A percentile compares a stretch with the other conserved stretches of the same genome.
phyloP scores from a whole-genome alignment of 2,329 filamentous ascomycete genomes.

The Fusarium anthophilum region DNA sequence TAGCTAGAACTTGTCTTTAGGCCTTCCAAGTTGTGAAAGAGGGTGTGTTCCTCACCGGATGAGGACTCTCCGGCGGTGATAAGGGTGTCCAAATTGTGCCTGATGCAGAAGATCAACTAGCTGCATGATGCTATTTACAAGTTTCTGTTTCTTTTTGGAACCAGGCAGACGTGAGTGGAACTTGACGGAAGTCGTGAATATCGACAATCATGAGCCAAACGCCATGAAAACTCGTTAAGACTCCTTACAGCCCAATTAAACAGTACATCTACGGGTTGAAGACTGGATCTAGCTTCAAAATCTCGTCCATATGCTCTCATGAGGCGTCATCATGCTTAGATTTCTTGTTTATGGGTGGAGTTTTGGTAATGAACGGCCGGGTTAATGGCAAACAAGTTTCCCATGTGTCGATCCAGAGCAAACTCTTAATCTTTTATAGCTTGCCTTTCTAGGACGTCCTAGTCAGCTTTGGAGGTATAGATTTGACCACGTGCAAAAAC shows the following conservation, averaged over 20 bases:
- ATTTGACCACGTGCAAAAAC: background rate
- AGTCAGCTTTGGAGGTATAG: background rate
- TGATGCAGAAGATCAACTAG: background rate
- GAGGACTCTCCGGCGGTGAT: background rate
- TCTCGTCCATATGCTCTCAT: background rate
- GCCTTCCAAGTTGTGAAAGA: background rate
- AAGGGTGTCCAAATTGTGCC: background rate
- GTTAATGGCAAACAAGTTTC: background rate
- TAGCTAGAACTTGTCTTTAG: background rate
- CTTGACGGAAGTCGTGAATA: background rate
- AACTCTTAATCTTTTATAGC: background rate
- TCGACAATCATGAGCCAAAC: background rate
- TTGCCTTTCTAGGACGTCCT: rapidly evolving
- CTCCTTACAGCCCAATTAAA: background rate
- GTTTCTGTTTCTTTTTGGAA: background rate
- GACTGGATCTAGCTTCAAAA: too few relatives aligned
- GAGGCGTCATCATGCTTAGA: background rate
- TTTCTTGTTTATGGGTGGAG: background rate
- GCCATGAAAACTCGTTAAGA: background rate
- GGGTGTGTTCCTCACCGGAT: background rate
- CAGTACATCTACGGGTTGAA: background rate
- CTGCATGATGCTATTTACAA: background rate
- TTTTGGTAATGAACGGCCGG: background rate
- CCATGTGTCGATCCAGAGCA: background rate
- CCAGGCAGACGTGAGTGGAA: background rate